These are phyloP conservation scores for Suhomyces faveliae DNA, from an alignment of 805 yeast species.

Conservation along the genomic window DNA sequence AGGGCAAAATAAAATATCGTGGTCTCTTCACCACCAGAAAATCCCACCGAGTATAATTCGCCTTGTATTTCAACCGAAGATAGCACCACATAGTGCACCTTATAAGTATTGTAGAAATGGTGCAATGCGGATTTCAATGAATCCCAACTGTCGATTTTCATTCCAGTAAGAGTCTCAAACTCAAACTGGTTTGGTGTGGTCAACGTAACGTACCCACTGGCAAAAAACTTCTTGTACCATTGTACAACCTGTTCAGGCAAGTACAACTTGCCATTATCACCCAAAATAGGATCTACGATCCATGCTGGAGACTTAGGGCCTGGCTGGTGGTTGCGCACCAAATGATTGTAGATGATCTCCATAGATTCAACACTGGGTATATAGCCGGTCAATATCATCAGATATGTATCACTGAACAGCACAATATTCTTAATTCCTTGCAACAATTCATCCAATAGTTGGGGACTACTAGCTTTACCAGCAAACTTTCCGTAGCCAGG, in stretches of 20 bases:
- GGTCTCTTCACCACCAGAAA: conserved; percentile 8
- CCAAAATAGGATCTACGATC: conserved; percentile 88
- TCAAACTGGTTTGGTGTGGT: conserved; percentile 78
- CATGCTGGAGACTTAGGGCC: conserved; percentile 38
- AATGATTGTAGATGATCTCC: conserved; percentile 42
- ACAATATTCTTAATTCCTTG: conserved; percentile 53
- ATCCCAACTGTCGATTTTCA: conserved; percentile 36
- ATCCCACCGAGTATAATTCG: conserved; percentile 43
- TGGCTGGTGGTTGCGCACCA: conserved; percentile 32
- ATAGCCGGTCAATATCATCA: conserved; percentile 77
- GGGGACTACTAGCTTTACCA: conserved; percentile 53
- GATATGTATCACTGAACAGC: conserved; percentile 45
- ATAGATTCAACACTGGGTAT: conserved; percentile 62
- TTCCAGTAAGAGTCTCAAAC: conserved; percentile 56
- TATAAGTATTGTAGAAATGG: conserved; percentile 43
- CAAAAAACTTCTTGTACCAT: conserved; percentile 48
- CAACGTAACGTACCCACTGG: conserved; percentile 43
- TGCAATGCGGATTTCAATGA: conserved; percentile 39
- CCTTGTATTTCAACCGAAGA: conserved; percentile 51
- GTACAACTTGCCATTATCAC: conserved; percentile 83
- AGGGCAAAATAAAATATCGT: conserved; percentile 39
- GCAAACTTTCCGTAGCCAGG: conserved; percentile 77
- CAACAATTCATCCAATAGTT: conserved; percentile 48
- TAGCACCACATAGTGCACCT: conserved; percentile 53
- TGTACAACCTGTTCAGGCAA: conserved; percentile 60